phyloP scores from a whole-genome alignment of 208 protist species.

The Crithidia mellificae region DNA sequence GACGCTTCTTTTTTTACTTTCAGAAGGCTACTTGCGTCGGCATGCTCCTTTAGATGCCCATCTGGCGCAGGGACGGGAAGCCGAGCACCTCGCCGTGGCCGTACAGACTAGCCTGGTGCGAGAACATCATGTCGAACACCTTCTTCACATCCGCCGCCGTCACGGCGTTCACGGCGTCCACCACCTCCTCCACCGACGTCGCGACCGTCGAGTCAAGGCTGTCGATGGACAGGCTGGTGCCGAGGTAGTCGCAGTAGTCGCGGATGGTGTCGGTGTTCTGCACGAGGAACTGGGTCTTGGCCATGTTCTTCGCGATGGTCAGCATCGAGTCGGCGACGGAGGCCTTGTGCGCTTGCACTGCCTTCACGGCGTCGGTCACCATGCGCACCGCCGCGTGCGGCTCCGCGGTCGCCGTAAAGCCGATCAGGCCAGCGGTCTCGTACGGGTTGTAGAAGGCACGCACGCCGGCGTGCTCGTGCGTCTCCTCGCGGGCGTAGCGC shows the following conservation, averaged over 20 bases:
- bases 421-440: constrained; percentile 76
- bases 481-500: constrained; percentile 52
- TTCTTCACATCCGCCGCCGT: constrained; percentile 63
- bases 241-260: constrained; percentile 89
- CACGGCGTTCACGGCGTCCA: constrained; percentile 63
- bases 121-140: constrained; percentile 71
- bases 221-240: constrained; percentile 62
- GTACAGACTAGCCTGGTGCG: constrained; percentile 70
- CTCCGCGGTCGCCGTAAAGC: constrained; percentile 65
- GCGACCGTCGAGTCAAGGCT: constrained; percentile 37
- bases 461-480: constrained; percentile 45
- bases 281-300: constrained; percentile 55
- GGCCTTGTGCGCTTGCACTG: constrained; percentile 49
- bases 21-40: not conserved
- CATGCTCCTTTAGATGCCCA: constrained; percentile 61
- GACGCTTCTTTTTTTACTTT: not conserved
- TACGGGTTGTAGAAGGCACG: constrained; percentile 86
- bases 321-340: constrained; percentile 37
- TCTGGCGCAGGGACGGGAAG: constrained; percentile 81
- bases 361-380: constrained; percentile 57
- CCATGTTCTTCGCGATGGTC: constrained; percentile 64
- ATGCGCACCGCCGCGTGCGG: constrained; percentile 62
- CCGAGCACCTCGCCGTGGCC: constrained; percentile 79
- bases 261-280: constrained; percentile 67
- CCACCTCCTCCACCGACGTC: constrained; percentile 53